Conservation (phyloP, 2,329 filamentous ascomycete species). For the Hymenoscyphus scutula region DNA sequence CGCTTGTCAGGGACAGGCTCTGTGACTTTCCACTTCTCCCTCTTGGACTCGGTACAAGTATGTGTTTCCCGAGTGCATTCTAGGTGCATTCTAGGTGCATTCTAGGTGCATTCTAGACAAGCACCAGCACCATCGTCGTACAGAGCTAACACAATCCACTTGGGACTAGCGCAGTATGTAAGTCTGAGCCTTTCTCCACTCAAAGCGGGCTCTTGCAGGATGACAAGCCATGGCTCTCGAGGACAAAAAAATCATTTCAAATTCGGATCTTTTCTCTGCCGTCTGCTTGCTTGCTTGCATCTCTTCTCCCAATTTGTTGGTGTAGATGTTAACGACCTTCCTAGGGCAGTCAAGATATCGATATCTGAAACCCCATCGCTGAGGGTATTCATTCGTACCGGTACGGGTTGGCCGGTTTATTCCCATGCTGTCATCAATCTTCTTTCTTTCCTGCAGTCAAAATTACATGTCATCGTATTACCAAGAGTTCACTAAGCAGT, state of each 20-base stretch:
- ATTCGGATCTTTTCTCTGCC: not conserved
- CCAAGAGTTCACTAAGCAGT: not conserved
- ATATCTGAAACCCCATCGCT: not conserved
- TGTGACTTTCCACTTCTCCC: not conserved
- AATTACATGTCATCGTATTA: not conserved
- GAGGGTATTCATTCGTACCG: too few species aligned
- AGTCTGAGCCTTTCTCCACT: not conserved
- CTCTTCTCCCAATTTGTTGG: not conserved
- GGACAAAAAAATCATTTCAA: not conserved
- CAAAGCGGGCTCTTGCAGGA: constrained; percentile 5
- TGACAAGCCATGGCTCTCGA: constrained; percentile 2
- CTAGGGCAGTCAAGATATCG: not conserved
- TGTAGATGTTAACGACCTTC: not conserved
- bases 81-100: not conserved
- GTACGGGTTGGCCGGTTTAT: too few species aligned
- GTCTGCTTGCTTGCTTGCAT: not conserved
- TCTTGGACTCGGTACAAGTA: not conserved
- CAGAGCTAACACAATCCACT: not conserved
- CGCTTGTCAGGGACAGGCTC: not conserved
- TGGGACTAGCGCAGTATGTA: not conserved
- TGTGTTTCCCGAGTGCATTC: not conserved
- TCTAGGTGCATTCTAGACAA: not conserved
- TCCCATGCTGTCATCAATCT: not conserved
- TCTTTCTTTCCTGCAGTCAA: not conserved
- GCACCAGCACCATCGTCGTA: not conserved